Evolutionary conservation across 148 eudicot genomes (phyloP), one percentile per base, ranked within the genome.

Genomic region (Suaeda aralocaspica): DNA sequence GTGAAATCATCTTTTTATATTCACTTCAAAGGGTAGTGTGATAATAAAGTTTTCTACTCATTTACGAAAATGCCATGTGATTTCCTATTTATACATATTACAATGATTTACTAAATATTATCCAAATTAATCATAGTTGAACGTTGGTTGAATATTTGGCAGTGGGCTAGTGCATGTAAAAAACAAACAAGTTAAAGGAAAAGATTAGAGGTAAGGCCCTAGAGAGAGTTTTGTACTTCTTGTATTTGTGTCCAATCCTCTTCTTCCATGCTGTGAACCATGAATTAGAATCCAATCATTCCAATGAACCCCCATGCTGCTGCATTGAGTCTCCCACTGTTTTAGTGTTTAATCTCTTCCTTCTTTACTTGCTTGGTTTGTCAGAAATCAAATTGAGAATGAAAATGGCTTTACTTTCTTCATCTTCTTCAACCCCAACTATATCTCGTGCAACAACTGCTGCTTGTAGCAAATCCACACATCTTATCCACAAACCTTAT

Each of bases 331-430:
- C n/a, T n/a, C n/a, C n/a, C n/a, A n/a, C n/a, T n/a, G n/a, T n/a
- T n/a, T n/a, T n/a, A n/a, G n/a, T n/a, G n/a, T n/a, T n/a, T 36
- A 33, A 44, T 15, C 29, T 52, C 13, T 7, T 29, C 48, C 69
- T 42, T 28, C 26, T 34, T 67, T 9, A 56, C 48, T 19, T n/a
- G n/a, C n/a, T n/a, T n/a, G n/a, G n/a, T n/a, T n/a, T n/a, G n/a
- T n/a, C n/a, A n/a, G n/a, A 66, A 31, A 29, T 24, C 48, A 59
- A 36, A 36, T 45, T 9, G 9, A 72, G 19, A 31, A 87, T 88
- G 89, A 79, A 81, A 24, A 82, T 87, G 83, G 86, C 89, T n/a
- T 72, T 87, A 69, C 83, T 89, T 64, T 89, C 91, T 11, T 78
- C 89, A 0, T 72, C 76, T 29, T 84, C 87, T 29, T 70, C 79